Percentiles rank a stretch among this genome's conserved stretches.
Evolutionary conservation across 345 rosid species (phyloP).

Genomic region (Lenwebbia sp.): DNA sequence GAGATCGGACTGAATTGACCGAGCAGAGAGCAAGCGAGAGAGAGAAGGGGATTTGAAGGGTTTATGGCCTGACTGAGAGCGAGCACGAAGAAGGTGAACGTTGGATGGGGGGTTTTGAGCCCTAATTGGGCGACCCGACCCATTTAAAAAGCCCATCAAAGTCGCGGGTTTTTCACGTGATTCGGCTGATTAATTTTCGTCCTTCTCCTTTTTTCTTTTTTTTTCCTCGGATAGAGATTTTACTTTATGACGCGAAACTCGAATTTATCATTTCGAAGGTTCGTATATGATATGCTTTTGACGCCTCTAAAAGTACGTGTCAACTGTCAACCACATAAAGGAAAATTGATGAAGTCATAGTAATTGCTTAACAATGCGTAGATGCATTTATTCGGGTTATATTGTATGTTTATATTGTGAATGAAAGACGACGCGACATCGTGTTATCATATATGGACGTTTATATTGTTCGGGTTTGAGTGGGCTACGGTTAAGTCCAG

Average conservation of each 20-base stretch:
- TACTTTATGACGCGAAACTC: too few relatives aligned
- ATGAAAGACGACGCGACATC: too few relatives aligned
- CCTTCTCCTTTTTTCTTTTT: neutral
- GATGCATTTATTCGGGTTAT: too few relatives aligned
- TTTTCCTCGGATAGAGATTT: neutral
- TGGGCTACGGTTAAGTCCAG: rapidly evolving
- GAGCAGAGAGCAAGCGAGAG: neutral
- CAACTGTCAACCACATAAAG: too few relatives aligned
- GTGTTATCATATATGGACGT: too few relatives aligned
- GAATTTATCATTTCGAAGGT: too few relatives aligned
- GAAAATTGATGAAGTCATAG: too few relatives aligned
- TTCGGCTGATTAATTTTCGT: neutral
- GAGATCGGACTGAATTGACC: neutral
- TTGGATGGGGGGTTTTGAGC: neutral
- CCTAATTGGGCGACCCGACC: neutral
- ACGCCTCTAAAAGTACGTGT: too few relatives aligned
- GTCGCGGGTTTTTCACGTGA: neutral
- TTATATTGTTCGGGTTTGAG: too few relatives aligned
- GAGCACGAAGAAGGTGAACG: neutral
- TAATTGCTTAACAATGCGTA: too few relatives aligned
- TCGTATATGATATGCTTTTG: too few relatives aligned
- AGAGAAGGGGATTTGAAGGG: neutral
- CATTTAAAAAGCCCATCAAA: neutral
- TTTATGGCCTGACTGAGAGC: neutral
- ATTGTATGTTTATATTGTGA: too few relatives aligned